These are phyloP conservation scores for Syncephalastrum contaminatum DNA, from an alignment of 371 early-diverging fungal species.

Conservation along the genomic window DNA sequence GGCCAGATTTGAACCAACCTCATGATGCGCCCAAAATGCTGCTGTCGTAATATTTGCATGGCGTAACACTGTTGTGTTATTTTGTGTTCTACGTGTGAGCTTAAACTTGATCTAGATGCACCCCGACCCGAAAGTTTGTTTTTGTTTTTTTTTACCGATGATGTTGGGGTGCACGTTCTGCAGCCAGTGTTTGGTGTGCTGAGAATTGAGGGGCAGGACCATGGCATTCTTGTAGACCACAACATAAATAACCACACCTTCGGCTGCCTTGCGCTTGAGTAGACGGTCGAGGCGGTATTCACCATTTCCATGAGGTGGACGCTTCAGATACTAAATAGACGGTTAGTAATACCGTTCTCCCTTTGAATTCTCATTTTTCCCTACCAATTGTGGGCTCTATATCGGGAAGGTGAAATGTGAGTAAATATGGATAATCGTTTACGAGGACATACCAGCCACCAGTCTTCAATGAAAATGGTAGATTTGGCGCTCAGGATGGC, in stretches of 20 bases:
- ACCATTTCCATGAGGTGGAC: constrained; percentile 73
- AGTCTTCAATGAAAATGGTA: constrained; percentile 85
- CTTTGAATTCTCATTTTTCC: neutral
- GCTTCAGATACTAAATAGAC: constrained; percentile 63
- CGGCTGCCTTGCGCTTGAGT: constrained; percentile 75
- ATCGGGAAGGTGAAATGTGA: neutral
- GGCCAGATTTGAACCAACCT: constrained; percentile 21
- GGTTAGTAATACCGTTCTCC: neutral
- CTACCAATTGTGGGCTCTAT: constrained; percentile 69
- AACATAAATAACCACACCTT: constrained; percentile 88
- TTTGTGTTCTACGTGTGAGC: constrained; percentile 17
- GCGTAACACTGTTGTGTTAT: constrained; percentile 55
- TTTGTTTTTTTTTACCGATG: constrained; percentile 41
- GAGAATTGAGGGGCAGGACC: constrained; percentile 75
- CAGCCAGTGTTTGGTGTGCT: constrained; percentile 77
- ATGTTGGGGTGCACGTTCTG: constrained; percentile 78
- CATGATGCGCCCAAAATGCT: constrained; percentile 79
- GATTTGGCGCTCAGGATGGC: constrained; percentile 76
- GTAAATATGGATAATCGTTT: neutral
- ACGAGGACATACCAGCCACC: constrained; percentile 68
- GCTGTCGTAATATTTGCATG: constrained; percentile 70
- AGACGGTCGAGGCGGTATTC: constrained; percentile 82
- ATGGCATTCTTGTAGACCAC: constrained; percentile 86
- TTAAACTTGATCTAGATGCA: neutral
- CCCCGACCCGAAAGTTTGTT: too few relatives aligned